A percentile compares a stretch with the other conserved stretches of the same genome.
Evolutionary conservation across 352 stramenopile species (phyloP).

Genomic region (Phytophthora boehmeriae): DNA sequence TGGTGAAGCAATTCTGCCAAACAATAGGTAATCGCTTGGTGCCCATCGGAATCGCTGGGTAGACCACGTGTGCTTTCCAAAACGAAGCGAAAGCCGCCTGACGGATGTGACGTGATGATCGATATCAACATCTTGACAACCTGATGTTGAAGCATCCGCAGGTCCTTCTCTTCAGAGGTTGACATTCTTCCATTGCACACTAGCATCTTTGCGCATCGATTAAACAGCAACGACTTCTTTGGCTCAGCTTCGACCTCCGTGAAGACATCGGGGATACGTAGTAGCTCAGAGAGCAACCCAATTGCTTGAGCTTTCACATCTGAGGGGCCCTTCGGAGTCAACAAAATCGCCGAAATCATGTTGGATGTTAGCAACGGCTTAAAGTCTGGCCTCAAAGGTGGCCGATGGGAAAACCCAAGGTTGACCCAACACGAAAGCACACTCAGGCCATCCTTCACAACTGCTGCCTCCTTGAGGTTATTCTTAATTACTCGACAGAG

Average conservation of each 20-base stretch:
- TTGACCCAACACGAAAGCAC: slow-evolving; percentile 58
- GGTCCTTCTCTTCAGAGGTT: slow-evolving; percentile 20
- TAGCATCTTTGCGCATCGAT: slow-evolving; percentile 74
- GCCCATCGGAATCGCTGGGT: slow-evolving; percentile 47
- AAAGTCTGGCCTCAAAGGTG: slow-evolving; percentile 38
- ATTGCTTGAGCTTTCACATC: slow-evolving; percentile 46
- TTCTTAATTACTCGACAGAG: slow-evolving; percentile 63
- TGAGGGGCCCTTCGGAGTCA: slow-evolving; percentile 44
- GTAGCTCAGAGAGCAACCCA: slow-evolving; percentile 41
- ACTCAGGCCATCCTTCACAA: slow-evolving; percentile 48
- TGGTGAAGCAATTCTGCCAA: slow-evolving; percentile 60
- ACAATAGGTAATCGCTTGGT: slow-evolving; percentile 70
- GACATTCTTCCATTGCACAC: slow-evolving; percentile 15
- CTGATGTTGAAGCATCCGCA: slow-evolving; percentile 53
- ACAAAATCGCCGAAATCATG: slow-evolving; percentile 54
- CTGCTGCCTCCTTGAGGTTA: slow-evolving; percentile 43
- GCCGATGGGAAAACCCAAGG: slow-evolving; percentile 30
- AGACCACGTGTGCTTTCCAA: slow-evolving; percentile 70
- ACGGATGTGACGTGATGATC: slow-evolving; percentile 61
- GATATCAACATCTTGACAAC: slow-evolving; percentile 65
- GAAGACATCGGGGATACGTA: slow-evolving; percentile 51
- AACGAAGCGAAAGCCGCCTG: slow-evolving; percentile 67
- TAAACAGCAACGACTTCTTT: slow-evolving; percentile 71
- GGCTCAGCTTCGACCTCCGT: slow-evolving; percentile 42
- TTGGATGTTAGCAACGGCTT: slow-evolving; percentile 52